Evolutionary conservation across 2,329 filamentous ascomycete species (phyloP), one percentile per base, ranked within the genome.

Genomic region (Coccinonectria pachysandricola): DNA sequence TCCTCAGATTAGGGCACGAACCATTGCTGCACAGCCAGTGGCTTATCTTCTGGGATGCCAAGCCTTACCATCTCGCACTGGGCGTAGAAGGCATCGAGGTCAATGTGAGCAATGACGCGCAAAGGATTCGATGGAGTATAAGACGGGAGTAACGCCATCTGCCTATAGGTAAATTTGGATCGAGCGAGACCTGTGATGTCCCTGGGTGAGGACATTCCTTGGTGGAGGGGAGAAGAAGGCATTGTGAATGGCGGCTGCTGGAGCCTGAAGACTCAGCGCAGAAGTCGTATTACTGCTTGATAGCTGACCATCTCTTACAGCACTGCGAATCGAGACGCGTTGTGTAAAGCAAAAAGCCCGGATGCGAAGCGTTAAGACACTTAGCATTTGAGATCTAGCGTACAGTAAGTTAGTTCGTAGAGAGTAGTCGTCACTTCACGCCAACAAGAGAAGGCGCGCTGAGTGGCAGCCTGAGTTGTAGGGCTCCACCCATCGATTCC

Each of bases 41-140:
- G 91, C 39, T 76, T 71, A 31, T 85, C 72, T 35, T 83, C 76
- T 9, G 79, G 62, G 8, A 82, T 62, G 8, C 76, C 77, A 22
- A 96, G 66, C 6, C 91, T 75, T 7, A 94, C 76, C 70, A 87
- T 92, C 58, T 98, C 91, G 50, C 86, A 95, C 62, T 98, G 91
- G 4, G 82, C 81, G 53, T 98, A 98, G 57, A 98, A 98, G 19
- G 88, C 88, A 69, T 98, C 91, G 33, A 98, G 75, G 48, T 98
- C 91, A 37, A 96, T 75, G 53, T 95, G 87, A 6, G 85, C 84
- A 42, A 95, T 75, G 15, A 92, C 81, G 23, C 91, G 77, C 18
- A 98, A 65, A 2, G 88, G 88, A 26, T 75, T 85, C 7, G 75
- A 73, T 0, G 77, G 65, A 17, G 73, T 75, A 40, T 71, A 85